Base-by-base conservation (phyloP, 352 stramenopile genomes). In the Phytophthora macrochlamydospora region DNA sequence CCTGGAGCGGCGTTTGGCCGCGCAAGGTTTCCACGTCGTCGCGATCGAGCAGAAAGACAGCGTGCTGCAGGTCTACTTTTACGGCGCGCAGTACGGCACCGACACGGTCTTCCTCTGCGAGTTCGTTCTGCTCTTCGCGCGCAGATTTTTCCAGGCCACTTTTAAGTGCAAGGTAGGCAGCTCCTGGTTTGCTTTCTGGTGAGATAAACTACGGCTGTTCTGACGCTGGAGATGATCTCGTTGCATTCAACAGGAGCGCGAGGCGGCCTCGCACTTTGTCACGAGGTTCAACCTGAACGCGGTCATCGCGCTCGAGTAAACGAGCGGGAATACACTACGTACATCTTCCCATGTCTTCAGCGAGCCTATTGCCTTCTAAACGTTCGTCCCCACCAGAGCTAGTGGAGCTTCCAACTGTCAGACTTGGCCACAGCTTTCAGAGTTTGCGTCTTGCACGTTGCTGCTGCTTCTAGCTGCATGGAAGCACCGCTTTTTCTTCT, bases 91-190 rank as follows among this genome's bases (percentile, higher is more conserved):
- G 55, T 62, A 78, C 59, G 78, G 71, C 31, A 75, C 62, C 6
- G 73, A 83, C 67, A 59, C 69, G 0, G 54, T 81, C 52, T 93
- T 93, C 51, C 62, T 92, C 14, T 85, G 81, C 51, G 86, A 94
- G 67, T 94, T 94, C 48, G 80, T 94, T 30, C 67, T 94, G 44
- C 76, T 94, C 24, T 90, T 78, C 56, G 67, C 80, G 32, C 72
- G 86, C 2, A 73, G 75, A n/a, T 94, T 92, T 66, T 94, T 94
- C 71, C 83, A 92, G 52, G 81, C 83, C 24, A 92, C 83, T 1
- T 94, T 94, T 70, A 94, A 94, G 50, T 92, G 83, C 81, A 76
- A 82, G 79, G 86, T 92, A 65, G 32, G 63, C 59, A 38, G 8
- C 42, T 48, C 37, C 29, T 65, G 37, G 30, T 38, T 32, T n/a